These are phyloP conservation scores for Tylopilus cervinicoccineus DNA, from an alignment of 768 basidiomycete species.

Conservation along the genomic window DNA sequence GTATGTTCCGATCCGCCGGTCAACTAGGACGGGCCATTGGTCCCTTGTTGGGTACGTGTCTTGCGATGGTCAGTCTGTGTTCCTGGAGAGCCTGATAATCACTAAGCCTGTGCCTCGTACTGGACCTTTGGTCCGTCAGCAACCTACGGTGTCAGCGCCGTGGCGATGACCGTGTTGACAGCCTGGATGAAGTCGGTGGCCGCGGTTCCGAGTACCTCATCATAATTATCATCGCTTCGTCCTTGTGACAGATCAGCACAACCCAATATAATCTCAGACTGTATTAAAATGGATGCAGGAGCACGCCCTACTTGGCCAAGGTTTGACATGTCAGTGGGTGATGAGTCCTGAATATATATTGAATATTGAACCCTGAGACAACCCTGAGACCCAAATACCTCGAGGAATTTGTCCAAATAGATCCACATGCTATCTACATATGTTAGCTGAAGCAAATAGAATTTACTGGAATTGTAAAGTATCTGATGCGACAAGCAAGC, in stretches of 20 bases:
- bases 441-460: constrained; percentile 33
- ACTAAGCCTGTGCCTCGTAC: constrained; percentile 75
- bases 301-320: too few species aligned
- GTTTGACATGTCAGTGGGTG: too few species aligned
- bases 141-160: constrained; percentile 65
- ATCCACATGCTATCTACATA: constrained; percentile 18
- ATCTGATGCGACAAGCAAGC: constrained; percentile 13
- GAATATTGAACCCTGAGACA: too few species aligned
- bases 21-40: constrained; percentile 93
- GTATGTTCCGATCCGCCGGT: constrained; percentile 86
- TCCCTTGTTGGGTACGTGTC: constrained; percentile 72
- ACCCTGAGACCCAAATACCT: constrained; percentile 7
- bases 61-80: background rate
- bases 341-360: too few species aligned
- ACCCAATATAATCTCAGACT: too few species aligned
- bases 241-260: too few species aligned
- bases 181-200: constrained; percentile 51
- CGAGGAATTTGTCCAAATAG: constrained; percentile 11
- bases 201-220: constrained; percentile 1
- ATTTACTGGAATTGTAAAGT: constrained; percentile 26
- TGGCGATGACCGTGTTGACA: constrained; percentile 62
- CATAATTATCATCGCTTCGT: constrained; percentile 10
- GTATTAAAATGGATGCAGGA: too few species aligned
- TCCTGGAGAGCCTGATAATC: constrained; percentile 10
- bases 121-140: constrained; percentile 83